Conservation (phyloP, 176 grass and related monocot genomes). For the Oryza australiensis region DNA sequence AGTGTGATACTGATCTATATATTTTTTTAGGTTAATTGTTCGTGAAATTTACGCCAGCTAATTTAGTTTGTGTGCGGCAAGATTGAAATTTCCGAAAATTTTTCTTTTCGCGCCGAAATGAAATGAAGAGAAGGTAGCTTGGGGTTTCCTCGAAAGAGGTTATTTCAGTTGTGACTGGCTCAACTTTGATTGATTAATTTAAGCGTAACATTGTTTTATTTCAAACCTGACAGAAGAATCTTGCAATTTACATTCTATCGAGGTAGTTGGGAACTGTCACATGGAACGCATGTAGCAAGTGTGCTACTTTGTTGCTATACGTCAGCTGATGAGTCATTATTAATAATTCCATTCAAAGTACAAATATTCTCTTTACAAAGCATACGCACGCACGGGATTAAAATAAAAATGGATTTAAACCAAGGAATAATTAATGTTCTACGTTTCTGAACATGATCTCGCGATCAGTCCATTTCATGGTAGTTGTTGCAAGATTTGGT, state of each 20-base stretch:
- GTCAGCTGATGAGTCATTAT: slow-evolving; percentile 18
- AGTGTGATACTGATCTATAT: background rate
- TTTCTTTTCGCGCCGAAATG: background rate
- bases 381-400: background rate
- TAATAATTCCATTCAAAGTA: slow-evolving; percentile 14
- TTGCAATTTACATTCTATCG: slow-evolving; percentile 22
- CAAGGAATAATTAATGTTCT: background rate
- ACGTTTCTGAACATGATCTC: background rate
- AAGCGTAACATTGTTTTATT: background rate
- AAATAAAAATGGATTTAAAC: background rate
- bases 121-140: background rate
- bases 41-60: background rate
- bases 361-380: background rate
- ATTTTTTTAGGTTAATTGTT: background rate
- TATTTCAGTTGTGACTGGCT: background rate
- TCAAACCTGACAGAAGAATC: slow-evolving; percentile 25
- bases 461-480: background rate
- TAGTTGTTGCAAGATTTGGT: slow-evolving; percentile 4
- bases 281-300: slow-evolving; percentile 15
- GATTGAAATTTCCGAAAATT: too few relatives aligned
- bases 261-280: slow-evolving; percentile 26
- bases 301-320: slow-evolving; percentile 14
- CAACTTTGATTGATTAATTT: background rate
- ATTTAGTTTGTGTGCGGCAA: too few relatives aligned
- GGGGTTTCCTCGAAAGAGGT: slow-evolving; percentile 4